Evolutionary conservation across 257 asterid species (phyloP).

Genomic region (Nemophila menziesii): DNA sequence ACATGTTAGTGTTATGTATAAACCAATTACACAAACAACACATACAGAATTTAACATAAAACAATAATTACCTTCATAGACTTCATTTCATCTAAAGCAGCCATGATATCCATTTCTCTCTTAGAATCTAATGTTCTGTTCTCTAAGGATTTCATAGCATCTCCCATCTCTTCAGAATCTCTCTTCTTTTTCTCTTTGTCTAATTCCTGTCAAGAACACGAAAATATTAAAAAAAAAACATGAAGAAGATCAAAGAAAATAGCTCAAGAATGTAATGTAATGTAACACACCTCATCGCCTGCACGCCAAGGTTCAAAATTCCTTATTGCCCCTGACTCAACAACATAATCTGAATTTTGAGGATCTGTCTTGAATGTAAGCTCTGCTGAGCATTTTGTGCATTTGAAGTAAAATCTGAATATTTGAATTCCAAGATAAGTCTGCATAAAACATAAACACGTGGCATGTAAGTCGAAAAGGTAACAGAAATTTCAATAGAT

Average conservation of each 20-base stretch:
- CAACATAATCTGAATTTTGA: constrained; percentile 71
- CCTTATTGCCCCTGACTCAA: constrained; percentile 76
- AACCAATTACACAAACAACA: not conserved
- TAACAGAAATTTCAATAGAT: too few species aligned
- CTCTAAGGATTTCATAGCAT: constrained; percentile 93
- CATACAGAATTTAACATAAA: not conserved
- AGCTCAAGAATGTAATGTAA: not conserved
- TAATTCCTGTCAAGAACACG: constrained; percentile 22
- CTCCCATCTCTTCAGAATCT: constrained; percentile 86
- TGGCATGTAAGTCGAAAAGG: not conserved
- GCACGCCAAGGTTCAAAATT: constrained; percentile 93
- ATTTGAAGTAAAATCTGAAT: constrained; percentile 75
- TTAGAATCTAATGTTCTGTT: constrained; percentile 78
- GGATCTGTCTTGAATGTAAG: constrained; percentile 86
- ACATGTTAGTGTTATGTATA: not conserved
- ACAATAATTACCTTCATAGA: constrained; percentile 60
- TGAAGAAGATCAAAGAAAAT: not conserved
- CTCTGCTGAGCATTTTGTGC: constrained; percentile 84
- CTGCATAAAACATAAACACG: constrained; percentile 29
- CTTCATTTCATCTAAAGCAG: constrained; percentile 86
- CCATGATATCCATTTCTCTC: constrained; percentile 85
- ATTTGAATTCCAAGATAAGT: constrained; percentile 82
- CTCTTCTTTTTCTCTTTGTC: constrained; percentile 52
- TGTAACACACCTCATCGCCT: constrained; percentile 50
- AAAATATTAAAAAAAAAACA: constrained; percentile 1